Conservation (phyloP, 2,329 filamentous ascomycete genomes). For the Fusarium protoensiforme region DNA sequence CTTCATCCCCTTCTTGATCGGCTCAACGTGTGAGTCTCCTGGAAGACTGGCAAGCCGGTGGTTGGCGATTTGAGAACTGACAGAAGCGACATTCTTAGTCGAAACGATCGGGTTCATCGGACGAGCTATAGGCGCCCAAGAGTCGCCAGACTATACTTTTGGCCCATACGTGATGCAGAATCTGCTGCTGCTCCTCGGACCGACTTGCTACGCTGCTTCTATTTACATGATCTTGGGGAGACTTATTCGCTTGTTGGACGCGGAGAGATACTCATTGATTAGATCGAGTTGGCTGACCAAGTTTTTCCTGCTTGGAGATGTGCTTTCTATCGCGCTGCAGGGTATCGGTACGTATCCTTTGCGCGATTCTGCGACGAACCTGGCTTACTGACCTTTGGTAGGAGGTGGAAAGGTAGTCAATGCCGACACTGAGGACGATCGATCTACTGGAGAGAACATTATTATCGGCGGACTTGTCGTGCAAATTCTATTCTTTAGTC, state of each 20-base stretch:
- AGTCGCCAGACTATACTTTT: constrained; percentile 48
- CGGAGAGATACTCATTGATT: constrained; percentile 52
- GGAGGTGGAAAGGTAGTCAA: constrained; percentile 19
- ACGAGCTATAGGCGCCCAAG: constrained; percentile 54
- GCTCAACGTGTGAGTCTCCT: not conserved
- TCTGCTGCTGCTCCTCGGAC: constrained; percentile 48
- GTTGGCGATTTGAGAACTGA: not conserved
- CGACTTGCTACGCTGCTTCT: constrained; percentile 53
- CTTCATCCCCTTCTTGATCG: not conserved
- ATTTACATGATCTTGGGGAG: constrained; percentile 58
- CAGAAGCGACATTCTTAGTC: constrained; percentile 1
- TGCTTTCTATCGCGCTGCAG: constrained; percentile 52
- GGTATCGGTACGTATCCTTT: constrained; percentile 15
- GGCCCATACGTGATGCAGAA: constrained; percentile 51
- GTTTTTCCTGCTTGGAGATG: constrained; percentile 59
- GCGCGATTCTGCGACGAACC: not conserved
- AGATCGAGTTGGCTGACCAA: constrained; percentile 56
- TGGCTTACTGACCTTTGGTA: not conserved
- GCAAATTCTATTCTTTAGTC: constrained; percentile 63
- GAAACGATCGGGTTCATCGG: constrained; percentile 53
- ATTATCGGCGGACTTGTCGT: constrained; percentile 62
- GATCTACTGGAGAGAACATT: constrained; percentile 52
- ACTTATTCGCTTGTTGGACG: constrained; percentile 48
- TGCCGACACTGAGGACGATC: constrained; percentile 27
- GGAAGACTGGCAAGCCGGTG: too few relatives aligned